Percentiles rank a stretch among this genome's conserved stretches.
phyloP scores from a whole-genome alignment of 371 early-diverging fungal species.

The Actinomucor elegans region DNA sequence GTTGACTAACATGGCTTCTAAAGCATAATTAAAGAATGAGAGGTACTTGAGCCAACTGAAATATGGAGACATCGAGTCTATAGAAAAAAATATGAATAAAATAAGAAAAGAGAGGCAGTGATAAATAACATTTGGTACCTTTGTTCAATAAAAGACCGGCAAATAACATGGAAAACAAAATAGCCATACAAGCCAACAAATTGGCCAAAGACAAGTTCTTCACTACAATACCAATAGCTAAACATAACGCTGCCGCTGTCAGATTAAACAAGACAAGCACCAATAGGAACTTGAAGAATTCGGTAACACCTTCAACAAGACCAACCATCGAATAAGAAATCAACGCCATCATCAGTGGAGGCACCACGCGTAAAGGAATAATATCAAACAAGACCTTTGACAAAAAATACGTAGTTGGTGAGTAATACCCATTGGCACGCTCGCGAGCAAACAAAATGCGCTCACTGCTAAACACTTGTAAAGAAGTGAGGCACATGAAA shows the following conservation, averaged over 20 bases:
- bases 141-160: constrained; percentile 89
- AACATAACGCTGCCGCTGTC: constrained; percentile 78
- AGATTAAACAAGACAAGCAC: constrained; percentile 86
- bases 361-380: constrained; percentile 84
- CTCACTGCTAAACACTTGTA: constrained; percentile 74
- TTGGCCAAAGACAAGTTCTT: constrained; percentile 79
- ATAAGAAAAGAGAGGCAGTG: not conserved
- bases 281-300: constrained; percentile 82
- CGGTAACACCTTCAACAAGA: constrained; percentile 60
- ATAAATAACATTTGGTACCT: no score
- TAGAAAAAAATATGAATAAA: not conserved
- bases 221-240: constrained; percentile 77
- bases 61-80: constrained; percentile 74
- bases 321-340: constrained; percentile 91
- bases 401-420: constrained; percentile 73
- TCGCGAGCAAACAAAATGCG: constrained; percentile 81
- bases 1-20: constrained; percentile 88
- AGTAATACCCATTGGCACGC: constrained; percentile 85
- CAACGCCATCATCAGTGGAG: constrained; percentile 82
- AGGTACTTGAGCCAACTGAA: constrained; percentile 79
- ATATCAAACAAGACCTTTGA: constrained; percentile 82
- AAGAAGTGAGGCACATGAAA: constrained; percentile 74
- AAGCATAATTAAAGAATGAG: constrained; percentile 87
- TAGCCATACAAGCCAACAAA: constrained; percentile 73
- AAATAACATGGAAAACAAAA: constrained; percentile 90